Base-by-base conservation (phyloP, 176 grass and related monocot species). In the Tuctoria greenei region DNA sequence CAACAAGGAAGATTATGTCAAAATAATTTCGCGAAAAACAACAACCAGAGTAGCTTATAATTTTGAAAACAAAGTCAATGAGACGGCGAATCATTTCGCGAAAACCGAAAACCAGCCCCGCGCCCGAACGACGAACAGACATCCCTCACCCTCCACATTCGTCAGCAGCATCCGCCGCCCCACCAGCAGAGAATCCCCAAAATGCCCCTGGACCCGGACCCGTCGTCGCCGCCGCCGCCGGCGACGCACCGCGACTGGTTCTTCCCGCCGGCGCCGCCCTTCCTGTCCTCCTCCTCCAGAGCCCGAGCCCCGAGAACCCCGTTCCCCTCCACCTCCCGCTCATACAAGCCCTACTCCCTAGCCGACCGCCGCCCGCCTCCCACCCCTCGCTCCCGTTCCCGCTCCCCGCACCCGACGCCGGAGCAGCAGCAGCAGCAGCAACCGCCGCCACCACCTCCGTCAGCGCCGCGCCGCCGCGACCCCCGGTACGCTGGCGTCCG, bases 161-260 rank as follows among this genome's bases (percentile, higher is more conserved):
- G 4, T 63, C 45, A 34, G 57, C 58, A 9, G 25, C 24, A 66
- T 23, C 26, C 45, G 45, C 31, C 45, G 6, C 58, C 79, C 11
- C 17, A 4, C 20, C 6, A 31, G 51, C 21, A 10, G 18, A 25
- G 5, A 20, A 31, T 81, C 6, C 81, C 83, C 28, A 66, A 83
- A 80, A 90, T 90, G 88, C 71, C 89, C 77, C 46, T 87, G 27
- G 89, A 91, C 73, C 45, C 80, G 11, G 86, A 93, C 76, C 34
- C 71, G 13, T 82, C 75, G 17, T 80, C 85, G 45, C 12, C 85
- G 56, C 34, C 74, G 38, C 43, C 84, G 18, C 2, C 85, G 67
- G 46, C 64, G 39, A 61, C 25, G 10, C 83, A 84, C 86, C 86
- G 90, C 38, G 86, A 93, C 76, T 93, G 86, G 90, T 93, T 93